Conservation (phyloP, 108 stramenopile species). For the Bacterosira constricta region DNA sequence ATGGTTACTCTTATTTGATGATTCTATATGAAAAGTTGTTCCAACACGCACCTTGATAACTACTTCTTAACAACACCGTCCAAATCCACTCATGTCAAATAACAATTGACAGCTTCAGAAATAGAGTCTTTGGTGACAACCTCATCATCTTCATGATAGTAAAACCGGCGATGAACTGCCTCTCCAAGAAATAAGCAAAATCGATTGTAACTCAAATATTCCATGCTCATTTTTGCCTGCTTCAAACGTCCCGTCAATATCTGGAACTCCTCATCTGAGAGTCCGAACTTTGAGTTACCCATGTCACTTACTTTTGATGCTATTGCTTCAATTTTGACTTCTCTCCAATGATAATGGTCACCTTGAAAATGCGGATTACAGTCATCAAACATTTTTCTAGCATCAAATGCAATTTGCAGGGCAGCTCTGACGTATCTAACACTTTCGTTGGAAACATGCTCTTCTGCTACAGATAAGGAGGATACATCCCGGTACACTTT, state of each 20-base stretch:
- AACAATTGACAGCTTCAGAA: background rate
- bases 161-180: slow-evolving; percentile 23
- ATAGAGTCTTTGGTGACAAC: background rate
- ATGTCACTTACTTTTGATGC: background rate
- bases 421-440: slow-evolving; percentile 25
- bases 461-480: slow-evolving; percentile 16
- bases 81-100: background rate
- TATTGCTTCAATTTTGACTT: slow-evolving; percentile 28
- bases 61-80: no score
- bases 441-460: slow-evolving; percentile 12
- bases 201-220: slow-evolving; percentile 36
- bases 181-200: slow-evolving; percentile 53
- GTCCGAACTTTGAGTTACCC: slow-evolving; percentile 1
- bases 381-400: slow-evolving; percentile 37
- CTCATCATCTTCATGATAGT: background rate
- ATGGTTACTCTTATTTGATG: no score
- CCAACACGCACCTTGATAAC: no score
- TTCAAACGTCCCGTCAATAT: slow-evolving; percentile 17
- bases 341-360: slow-evolving; percentile 47
- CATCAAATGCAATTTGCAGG: slow-evolving; percentile 28
- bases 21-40: no score
- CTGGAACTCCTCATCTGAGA: slow-evolving; percentile 9
- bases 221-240: slow-evolving; percentile 22
- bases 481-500: slow-evolving; percentile 35
- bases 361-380: slow-evolving; percentile 24